Conservation (phyloP, 176 grass and related monocot genomes). For the Eleusine coracana region DNA sequence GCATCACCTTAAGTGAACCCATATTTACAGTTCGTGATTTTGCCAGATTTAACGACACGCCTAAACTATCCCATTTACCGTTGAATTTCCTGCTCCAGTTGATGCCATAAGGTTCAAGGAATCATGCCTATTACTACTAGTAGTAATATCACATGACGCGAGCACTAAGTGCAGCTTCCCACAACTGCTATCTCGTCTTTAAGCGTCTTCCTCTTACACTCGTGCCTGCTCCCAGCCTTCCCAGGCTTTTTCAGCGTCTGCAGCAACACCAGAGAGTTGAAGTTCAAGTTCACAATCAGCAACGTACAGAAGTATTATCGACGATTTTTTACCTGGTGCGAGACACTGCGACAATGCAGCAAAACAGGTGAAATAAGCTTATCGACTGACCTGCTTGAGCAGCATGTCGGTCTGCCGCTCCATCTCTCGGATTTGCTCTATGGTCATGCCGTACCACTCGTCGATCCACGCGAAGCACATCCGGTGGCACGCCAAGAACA, state of each 20-base stretch:
- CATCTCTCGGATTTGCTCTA: constrained; percentile 71
- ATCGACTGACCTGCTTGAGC: constrained; percentile 67
- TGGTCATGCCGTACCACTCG: constrained; percentile 88
- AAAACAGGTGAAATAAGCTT: not conserved
- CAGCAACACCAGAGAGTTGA: not conserved
- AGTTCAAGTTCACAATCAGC: not conserved
- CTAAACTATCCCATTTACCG: not conserved
- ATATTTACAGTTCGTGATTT: not conserved
- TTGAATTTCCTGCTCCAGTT: not conserved
- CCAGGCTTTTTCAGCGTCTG: constrained; percentile 43
- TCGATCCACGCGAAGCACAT: constrained; percentile 95
- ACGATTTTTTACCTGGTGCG: not conserved
- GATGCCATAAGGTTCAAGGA: not conserved
- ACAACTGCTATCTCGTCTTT: constrained; percentile 45
- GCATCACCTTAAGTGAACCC: not conserved
- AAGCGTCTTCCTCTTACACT: constrained; percentile 43
- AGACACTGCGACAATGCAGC: not conserved
- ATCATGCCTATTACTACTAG: not conserved
- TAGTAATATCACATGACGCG: not conserved
- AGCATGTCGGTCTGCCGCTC: constrained; percentile 74
- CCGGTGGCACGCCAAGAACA: constrained; percentile 77
- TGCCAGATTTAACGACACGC: not conserved
- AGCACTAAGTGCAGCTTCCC: constrained; percentile 47
- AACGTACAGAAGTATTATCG: not conserved
- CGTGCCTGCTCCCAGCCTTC: constrained; percentile 43